Conservation (phyloP, 1,139 yeast species). For the Wickerhamomyces sp. region DNA sequence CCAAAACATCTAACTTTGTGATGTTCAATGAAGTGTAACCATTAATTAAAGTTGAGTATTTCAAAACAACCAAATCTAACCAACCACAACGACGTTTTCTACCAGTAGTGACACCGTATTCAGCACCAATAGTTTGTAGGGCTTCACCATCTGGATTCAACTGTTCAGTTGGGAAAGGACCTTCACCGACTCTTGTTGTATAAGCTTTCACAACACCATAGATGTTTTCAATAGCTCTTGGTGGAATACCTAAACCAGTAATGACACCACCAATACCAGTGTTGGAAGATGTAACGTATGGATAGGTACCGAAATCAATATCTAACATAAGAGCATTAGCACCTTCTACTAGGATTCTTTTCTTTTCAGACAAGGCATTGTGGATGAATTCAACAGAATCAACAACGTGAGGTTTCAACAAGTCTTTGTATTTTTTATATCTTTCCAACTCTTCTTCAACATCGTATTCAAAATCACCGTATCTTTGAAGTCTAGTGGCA, state of each 20-base stretch:
- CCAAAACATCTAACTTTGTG: constrained; percentile 93
- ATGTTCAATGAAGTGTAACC: constrained; percentile 94
- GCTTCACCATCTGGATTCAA: constrained; percentile 82
- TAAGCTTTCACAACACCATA: constrained; percentile 98
- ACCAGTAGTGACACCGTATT: constrained; percentile 97
- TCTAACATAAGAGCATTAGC: constrained; percentile 98
- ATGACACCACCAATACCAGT: constrained; percentile 98
- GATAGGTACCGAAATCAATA: constrained; percentile 97
- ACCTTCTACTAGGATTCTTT: constrained; percentile 92
- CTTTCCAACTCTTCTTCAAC: constrained; percentile 71
- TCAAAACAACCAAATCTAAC: constrained; percentile 93
- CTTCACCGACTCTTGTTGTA: constrained; percentile 98
- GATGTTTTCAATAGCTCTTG: constrained; percentile 68
- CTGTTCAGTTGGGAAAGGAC: constrained; percentile 99
- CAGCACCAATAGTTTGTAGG: constrained; percentile 89
- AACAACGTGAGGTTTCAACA: constrained; percentile 84
- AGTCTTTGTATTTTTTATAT: constrained; percentile 71
- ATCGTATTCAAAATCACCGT: constrained; percentile 90
- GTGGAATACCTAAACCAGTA: constrained; percentile 96
- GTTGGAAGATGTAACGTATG: constrained; percentile 92
- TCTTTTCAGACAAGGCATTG: constrained; percentile 68
- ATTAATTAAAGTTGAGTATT: constrained; percentile 84
- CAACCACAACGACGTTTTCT: constrained; percentile 99
- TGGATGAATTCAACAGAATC: constrained; percentile 92
- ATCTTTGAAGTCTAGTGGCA: constrained; percentile 78